Evolutionary conservation across 768 basidiomycete species (phyloP).

Genomic region (Pholiota microspora): DNA sequence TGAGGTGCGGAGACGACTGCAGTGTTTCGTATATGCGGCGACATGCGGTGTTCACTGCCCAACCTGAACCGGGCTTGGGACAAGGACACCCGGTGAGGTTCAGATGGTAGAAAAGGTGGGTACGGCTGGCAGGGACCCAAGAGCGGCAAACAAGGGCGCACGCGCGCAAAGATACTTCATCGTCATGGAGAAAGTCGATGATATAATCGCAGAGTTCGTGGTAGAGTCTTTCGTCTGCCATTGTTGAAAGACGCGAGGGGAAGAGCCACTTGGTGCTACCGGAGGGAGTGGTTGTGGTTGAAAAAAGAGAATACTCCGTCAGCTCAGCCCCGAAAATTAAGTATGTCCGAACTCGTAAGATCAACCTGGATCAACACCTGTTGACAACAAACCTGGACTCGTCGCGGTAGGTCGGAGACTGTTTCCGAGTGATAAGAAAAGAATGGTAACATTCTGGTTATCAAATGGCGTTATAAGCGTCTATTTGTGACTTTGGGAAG

Average conservation of each 20-base stretch:
- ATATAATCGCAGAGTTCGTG: constrained; percentile 26
- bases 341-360: not conserved
- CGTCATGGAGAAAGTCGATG: constrained; percentile 27
- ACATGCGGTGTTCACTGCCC: constrained; percentile 19
- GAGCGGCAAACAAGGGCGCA: constrained; percentile 24
- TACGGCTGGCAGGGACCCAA: constrained; percentile 25
- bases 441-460: not conserved
- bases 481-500: no score
- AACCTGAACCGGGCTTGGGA: constrained; percentile 3
- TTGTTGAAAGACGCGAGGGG: not conserved
- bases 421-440: not conserved
- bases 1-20: constrained; percentile 19
- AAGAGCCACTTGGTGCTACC: not conserved
- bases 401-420: constrained; percentile 4
- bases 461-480: constrained; percentile 5
- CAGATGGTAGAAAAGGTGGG: constrained; percentile 23
- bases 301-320: not conserved
- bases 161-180: constrained; percentile 19
- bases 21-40: constrained; percentile 19
- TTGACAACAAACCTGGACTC: constrained; percentile 8
- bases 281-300: not conserved
- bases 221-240: constrained; percentile 14
- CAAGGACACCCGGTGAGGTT: constrained; percentile 16
- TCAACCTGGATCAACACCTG: not conserved
- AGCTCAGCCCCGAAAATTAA: constrained; percentile 1